Conservation (phyloP, 2,329 filamentous ascomycete species). For the Pseudopithomyces maydicus region DNA sequence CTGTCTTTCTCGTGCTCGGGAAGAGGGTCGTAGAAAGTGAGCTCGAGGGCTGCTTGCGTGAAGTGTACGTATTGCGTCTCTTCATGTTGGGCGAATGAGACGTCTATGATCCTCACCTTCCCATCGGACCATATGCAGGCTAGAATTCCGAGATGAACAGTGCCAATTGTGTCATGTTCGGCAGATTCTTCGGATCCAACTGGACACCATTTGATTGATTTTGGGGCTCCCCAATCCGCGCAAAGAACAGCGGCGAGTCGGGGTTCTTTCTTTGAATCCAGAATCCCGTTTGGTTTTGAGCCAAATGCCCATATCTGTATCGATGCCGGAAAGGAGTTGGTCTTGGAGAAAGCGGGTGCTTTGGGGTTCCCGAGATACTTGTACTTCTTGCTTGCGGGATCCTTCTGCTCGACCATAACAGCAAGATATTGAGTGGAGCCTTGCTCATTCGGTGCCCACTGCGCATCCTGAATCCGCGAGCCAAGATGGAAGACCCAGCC, state of each 20-base stretch:
- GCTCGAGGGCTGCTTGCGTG: constrained; percentile 55
- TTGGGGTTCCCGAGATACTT: constrained; percentile 36
- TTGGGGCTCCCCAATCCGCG: constrained; percentile 62
- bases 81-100: constrained; percentile 36
- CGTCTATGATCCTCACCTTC: constrained; percentile 58
- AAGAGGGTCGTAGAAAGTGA: constrained; percentile 48
- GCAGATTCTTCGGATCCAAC: constrained; percentile 35
- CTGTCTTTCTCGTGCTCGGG: background rate
- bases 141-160: constrained; percentile 55
- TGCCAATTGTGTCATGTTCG: constrained; percentile 33
- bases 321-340: constrained; percentile 53
- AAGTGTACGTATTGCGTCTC: constrained; percentile 48
- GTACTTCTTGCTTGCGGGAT: constrained; percentile 18
- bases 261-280: constrained; percentile 53
- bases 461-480: constrained; percentile 55
- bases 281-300: constrained; percentile 41
- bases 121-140: constrained; percentile 66
- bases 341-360: constrained; percentile 58
- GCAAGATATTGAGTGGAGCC: constrained; percentile 62
- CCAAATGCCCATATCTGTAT: constrained; percentile 66
- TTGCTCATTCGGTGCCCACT: constrained; percentile 50
- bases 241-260: constrained; percentile 58
- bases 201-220: constrained; percentile 63
- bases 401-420: constrained; percentile 46
- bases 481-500: constrained; percentile 65